Conservation (phyloP, 2,329 filamentous ascomycete species). For the Epicoccum nigrum region DNA sequence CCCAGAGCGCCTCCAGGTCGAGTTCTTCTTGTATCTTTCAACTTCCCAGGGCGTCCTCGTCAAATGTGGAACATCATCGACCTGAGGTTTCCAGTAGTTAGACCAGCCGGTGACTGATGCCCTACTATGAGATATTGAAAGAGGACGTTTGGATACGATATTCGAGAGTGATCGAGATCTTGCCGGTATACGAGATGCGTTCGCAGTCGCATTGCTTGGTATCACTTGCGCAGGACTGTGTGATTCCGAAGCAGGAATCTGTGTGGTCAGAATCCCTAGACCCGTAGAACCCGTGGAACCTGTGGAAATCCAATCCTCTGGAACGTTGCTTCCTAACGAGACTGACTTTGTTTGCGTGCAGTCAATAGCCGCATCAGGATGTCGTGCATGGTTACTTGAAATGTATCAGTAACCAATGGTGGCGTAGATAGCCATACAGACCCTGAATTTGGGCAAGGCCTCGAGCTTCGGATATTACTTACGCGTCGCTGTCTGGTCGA, state of each 20-base stretch:
- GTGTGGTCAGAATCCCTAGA: neutral
- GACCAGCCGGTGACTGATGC: neutral
- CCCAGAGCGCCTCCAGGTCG: slow-evolving; percentile 39
- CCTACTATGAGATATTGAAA: slow-evolving; percentile 4
- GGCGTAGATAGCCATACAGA: too few relatives aligned
- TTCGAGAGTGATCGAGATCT: neutral
- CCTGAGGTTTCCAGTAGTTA: slow-evolving; percentile 1
- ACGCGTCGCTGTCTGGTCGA: too few relatives aligned
- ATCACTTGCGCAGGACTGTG: neutral
- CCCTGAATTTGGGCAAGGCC: too few relatives aligned
- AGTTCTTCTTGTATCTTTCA: slow-evolving; percentile 39
- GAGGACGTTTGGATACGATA: neutral
- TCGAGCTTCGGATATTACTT: too few relatives aligned
- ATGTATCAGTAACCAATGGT: too few relatives aligned
- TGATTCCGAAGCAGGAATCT: neutral
- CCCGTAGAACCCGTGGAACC: too few relatives aligned
- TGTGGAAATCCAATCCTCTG: too few relatives aligned
- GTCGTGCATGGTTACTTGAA: too few relatives aligned
- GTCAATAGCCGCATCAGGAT: too few relatives aligned
- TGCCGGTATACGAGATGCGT: neutral
- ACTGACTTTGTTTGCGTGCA: neutral
- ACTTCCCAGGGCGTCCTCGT: slow-evolving; percentile 50
- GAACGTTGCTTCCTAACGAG: neutral
- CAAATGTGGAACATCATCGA: slow-evolving; percentile 27
- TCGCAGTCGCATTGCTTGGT: neutral